phyloP scores from a whole-genome alignment of 139 green algal species.

The Chloropicon primus region DNA sequence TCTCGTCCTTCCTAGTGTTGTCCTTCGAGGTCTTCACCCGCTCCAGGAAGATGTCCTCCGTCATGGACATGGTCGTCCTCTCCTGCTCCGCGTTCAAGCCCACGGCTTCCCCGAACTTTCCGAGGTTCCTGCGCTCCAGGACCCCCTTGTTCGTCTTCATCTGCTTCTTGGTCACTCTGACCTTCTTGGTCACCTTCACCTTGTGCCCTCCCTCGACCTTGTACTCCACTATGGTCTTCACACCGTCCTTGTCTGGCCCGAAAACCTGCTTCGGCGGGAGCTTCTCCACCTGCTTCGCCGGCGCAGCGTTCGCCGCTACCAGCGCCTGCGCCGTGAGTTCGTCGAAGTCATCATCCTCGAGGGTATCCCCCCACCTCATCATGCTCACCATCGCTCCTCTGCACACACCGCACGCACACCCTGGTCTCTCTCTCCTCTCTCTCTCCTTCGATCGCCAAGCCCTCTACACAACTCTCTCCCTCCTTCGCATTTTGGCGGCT shows the following conservation, averaged over 20 bases:
- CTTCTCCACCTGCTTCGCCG: slow-evolving; percentile 5
- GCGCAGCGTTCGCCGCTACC: neutral
- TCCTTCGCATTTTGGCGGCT: no score
- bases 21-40: slow-evolving; percentile 46
- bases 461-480: neutral
- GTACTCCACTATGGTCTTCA: slow-evolving; percentile 83
- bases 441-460: neutral
- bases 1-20: slow-evolving; percentile 76
- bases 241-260: slow-evolving; percentile 74
- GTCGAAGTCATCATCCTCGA: neutral
- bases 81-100: slow-evolving; percentile 29
- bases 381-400: neutral
- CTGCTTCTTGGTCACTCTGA: slow-evolving; percentile 70
- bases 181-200: slow-evolving; percentile 81
- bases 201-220: slow-evolving; percentile 74
- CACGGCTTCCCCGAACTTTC: slow-evolving; percentile 69
- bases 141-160: slow-evolving; percentile 50
- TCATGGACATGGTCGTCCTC: slow-evolving; percentile 39
- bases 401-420: neutral
- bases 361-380: neutral
- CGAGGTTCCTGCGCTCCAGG: slow-evolving; percentile 55
- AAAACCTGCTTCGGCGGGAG: slow-evolving; percentile 46
- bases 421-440: neutral
- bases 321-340: neutral
- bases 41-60: slow-evolving; percentile 91